Percentiles rank a stretch among this genome's conserved stretches.
phyloP scores from a whole-genome alignment of 2,329 filamentous ascomycete species.

The Neofusicoccum parvum region DNA sequence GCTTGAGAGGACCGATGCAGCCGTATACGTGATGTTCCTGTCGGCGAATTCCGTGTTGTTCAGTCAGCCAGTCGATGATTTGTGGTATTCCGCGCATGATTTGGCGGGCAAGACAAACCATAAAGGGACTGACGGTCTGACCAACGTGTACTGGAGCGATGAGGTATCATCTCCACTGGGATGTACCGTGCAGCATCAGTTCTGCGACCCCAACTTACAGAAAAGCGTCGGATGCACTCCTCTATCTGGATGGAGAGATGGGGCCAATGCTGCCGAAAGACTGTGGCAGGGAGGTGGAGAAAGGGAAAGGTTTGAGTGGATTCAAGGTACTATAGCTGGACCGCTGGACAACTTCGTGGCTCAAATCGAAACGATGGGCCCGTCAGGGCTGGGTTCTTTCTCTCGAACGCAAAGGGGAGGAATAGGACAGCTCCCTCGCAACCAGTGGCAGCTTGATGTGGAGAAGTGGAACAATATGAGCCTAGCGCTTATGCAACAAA shows the following conservation, averaged over 20 bases:
- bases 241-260: neutral
- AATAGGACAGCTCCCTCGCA: slow-evolving; percentile 14
- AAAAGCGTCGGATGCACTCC: neutral
- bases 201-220: slow-evolving; percentile 22
- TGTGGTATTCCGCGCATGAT: slow-evolving; percentile 33
- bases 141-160: neutral
- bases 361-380: neutral
- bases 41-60: slow-evolving; percentile 31
- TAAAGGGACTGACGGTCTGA: too few species aligned
- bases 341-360: neutral
- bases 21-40: slow-evolving; percentile 36
- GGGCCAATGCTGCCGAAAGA: neutral
- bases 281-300: neutral
- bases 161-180: slow-evolving; percentile 17
- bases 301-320: neutral
- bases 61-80: slow-evolving; percentile 30
- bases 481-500: slow-evolving; percentile 21
- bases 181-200: slow-evolving; percentile 9
- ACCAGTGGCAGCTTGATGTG: slow-evolving; percentile 26
- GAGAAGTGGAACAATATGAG: slow-evolving; percentile 21
- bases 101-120: too few species aligned
- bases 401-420: neutral
- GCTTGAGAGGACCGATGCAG: slow-evolving; percentile 33
- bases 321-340: neutral
- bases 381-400: neutral